Evolutionary conservation across 805 yeast genomes (phyloP).

Genomic region (Wickerhamiella domercqiae): DNA sequence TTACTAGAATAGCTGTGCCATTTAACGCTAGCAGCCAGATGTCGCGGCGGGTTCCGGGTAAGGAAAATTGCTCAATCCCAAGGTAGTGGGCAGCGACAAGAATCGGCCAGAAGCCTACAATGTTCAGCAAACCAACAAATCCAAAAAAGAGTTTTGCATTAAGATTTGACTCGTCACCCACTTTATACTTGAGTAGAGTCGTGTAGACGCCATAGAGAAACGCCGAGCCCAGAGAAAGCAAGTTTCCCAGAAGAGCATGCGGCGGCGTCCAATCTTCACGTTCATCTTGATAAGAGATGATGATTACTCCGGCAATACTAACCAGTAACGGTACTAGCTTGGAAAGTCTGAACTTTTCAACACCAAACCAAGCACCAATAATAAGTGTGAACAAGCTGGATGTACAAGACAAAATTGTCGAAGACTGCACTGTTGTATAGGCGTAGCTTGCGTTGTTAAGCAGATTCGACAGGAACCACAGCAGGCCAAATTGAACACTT

Average conservation of each 20-base stretch:
- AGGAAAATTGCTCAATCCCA: slow-evolving; percentile 54
- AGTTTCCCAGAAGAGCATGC: slow-evolving; percentile 46
- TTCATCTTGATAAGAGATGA: slow-evolving; percentile 47
- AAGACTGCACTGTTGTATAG: slow-evolving; percentile 86
- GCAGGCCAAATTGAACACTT: slow-evolving; percentile 64
- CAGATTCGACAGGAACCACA: slow-evolving; percentile 86
- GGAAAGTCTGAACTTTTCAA: slow-evolving; percentile 49
- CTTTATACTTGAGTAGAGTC: slow-evolving; percentile 58
- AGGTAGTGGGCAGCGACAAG: slow-evolving; percentile 45
- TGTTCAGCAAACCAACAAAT: slow-evolving; percentile 76
- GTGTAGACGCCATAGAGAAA: slow-evolving; percentile 85
- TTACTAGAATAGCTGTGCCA: slow-evolving; percentile 62
- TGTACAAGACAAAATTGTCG: slow-evolving; percentile 83
- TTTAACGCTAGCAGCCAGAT: slow-evolving; percentile 44
- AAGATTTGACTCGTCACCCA: slow-evolving; percentile 56
- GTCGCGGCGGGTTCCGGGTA: slow-evolving; percentile 44
- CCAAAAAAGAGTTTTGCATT: slow-evolving; percentile 87
- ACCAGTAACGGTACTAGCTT: slow-evolving; percentile 58
- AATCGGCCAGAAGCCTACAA: slow-evolving; percentile 69
- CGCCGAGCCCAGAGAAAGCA: slow-evolving; percentile 72
- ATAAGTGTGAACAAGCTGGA: slow-evolving; percentile 84
- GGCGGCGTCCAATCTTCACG: slow-evolving; percentile 16
- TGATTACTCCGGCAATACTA: slow-evolving; percentile 61
- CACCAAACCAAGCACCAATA: slow-evolving; percentile 55
- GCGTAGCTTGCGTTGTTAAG: slow-evolving; percentile 76